Evolutionary conservation across 352 stramenopile species (phyloP), one percentile per base, ranked within the genome.

Genomic region (Phytophthora parvispora): DNA sequence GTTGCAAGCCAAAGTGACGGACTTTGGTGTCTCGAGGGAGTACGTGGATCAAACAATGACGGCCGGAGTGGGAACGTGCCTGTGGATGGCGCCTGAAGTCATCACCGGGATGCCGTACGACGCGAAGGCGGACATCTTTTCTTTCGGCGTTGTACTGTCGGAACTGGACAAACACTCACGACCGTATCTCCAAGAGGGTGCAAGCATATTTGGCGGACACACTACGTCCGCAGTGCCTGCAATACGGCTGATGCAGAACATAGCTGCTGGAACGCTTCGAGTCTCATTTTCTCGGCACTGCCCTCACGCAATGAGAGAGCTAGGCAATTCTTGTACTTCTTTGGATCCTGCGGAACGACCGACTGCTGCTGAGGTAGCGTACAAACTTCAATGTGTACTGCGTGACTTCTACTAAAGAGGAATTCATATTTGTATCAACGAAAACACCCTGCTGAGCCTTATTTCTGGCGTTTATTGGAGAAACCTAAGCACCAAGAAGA

Each of bases 1-100:
- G 9, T 52, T 81, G 15, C 52, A 83, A 13, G 77, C 75, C 2
- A 89, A 89, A 27, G 28, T 89, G 50, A 84, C 75, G 10, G 80
- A 87, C 60, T 89, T 87, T 72, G 77, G 77, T 2, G 57, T 64
- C 3, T 80, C 75, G 2, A 29, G 68, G 3, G 49, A 63, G 8
- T 20, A 48, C 0, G 20, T 57, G 8, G 51, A 52, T 27, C n/a
- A 34, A 3, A 65, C 54, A 12, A 58, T 70, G 62, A 70, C 62
- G 34, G 62, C 62, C 20, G 62, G 62, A 9, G 62, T 70, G 29
- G 62, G 62, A 1, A 70, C 62, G 24, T 55, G 18, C 6, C 22
- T 70, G 8, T 66, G 59, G 59, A 66, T 66, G 59, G 59, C 59
- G 9, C 59, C 59, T 22, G 59, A 66, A 20, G 63, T 70, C 4